Conservation (phyloP, 75 land plant species). For the Azolla pinnata region DNA sequence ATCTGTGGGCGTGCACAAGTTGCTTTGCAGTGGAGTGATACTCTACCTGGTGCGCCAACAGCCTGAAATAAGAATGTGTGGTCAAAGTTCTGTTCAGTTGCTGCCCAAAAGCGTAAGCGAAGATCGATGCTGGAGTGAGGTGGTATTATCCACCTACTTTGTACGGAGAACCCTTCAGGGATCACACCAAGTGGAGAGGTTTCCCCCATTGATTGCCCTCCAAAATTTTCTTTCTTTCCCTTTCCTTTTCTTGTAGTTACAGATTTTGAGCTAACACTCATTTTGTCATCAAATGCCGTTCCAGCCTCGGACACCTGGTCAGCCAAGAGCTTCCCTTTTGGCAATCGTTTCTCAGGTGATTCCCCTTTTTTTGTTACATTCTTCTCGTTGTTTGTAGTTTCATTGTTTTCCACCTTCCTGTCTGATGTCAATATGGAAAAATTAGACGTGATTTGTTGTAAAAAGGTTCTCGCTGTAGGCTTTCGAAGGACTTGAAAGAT, state of each 20-base stretch:
- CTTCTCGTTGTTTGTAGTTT: background rate
- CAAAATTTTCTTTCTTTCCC: slow-evolving; percentile 1
- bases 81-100: slow-evolving; percentile 15
- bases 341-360: background rate
- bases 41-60: slow-evolving; percentile 12
- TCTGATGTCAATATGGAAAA: slow-evolving; percentile 1
- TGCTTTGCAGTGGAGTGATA: slow-evolving; percentile 19
- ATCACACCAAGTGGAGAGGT: slow-evolving; percentile 10
- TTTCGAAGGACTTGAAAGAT: slow-evolving; percentile 18
- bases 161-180: slow-evolving; percentile 15
- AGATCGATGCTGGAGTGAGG: slow-evolving; percentile 14
- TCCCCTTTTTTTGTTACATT: background rate
- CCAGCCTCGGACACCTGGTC: slow-evolving; percentile 1
- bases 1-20: slow-evolving; percentile 26
- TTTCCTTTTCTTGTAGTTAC: background rate
- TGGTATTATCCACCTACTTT: slow-evolving; percentile 31
- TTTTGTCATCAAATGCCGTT: background rate
- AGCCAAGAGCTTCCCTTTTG: background rate
- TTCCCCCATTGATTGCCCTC: background rate
- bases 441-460: no score
- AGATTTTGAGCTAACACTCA: slow-evolving; percentile 7
- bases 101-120: slow-evolving; percentile 16
- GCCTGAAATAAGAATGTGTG: slow-evolving; percentile 23
- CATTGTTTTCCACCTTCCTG: slow-evolving; percentile 1
- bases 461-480: background rate